Conservation (phyloP, 2,329 filamentous ascomycete genomes). For the Botryotinia calthae region DNA sequence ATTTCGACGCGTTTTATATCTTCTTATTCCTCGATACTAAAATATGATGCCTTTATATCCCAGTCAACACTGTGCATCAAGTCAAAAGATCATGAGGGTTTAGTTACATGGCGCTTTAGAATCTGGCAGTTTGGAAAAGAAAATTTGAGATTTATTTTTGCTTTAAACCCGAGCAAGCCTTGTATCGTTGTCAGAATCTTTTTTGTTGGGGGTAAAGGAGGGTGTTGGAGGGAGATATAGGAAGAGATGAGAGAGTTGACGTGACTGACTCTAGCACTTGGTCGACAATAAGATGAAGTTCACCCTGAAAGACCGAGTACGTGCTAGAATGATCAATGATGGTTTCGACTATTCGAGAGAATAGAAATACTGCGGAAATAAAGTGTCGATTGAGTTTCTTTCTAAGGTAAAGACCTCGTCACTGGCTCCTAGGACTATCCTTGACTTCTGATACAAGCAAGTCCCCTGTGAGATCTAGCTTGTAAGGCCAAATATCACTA, state of each 20-base stretch:
- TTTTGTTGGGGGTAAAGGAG: not conserved
- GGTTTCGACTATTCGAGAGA: constrained; percentile 11
- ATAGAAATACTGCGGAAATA: constrained; percentile 17
- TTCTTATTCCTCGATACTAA: constrained; percentile 12
- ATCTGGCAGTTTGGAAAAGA: not conserved
- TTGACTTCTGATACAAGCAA: constrained; percentile 34
- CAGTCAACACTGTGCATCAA: constrained; percentile 7
- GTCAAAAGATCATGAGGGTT: not conserved
- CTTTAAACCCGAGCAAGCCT: not conserved
- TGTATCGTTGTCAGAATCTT: not conserved
- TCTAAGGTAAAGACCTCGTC: constrained; percentile 30
- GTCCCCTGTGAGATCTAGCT: constrained; percentile 32
- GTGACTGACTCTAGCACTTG: constrained; percentile 2
- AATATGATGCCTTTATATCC: not conserved
- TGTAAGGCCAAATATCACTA: constrained; percentile 30
- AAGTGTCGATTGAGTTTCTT: constrained; percentile 12
- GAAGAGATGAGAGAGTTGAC: not conserved
- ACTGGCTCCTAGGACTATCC: constrained; percentile 33
- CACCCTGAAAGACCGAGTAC: not conserved
- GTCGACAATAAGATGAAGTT: constrained; percentile 16
- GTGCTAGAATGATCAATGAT: constrained; percentile 16
- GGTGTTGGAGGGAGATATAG: not conserved
- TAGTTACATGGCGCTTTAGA: constrained; percentile 1
- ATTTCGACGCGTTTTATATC: constrained; percentile 11
- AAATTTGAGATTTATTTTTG: constrained; percentile 17